Percentiles rank a stretch among this genome's conserved stretches.
Conservation (phyloP, 108 stramenopile genomes). For the Schizochytrium sp. region DNA sequence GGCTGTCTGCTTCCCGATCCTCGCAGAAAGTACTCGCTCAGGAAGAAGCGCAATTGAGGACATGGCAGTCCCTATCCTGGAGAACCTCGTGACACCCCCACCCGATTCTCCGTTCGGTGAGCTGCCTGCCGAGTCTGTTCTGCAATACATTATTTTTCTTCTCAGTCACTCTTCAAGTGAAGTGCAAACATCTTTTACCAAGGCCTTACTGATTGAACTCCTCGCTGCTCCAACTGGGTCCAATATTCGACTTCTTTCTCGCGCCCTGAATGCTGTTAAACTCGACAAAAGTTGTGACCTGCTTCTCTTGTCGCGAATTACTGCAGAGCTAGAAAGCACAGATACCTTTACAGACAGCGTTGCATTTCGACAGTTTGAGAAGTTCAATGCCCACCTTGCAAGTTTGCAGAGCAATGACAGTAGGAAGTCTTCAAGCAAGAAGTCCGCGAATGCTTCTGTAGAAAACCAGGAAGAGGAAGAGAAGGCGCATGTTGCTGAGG, state of each 20-base stretch:
- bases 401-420: neutral
- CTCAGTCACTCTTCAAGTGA: neutral
- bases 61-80: neutral
- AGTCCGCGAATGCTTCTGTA: neutral
- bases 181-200: neutral
- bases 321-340: neutral
- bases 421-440: neutral
- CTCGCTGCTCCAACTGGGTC: neutral
- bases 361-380: neutral
- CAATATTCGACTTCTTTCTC: neutral
- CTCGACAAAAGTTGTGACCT: neutral
- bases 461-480: neutral
- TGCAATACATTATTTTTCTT: constrained; percentile 17
- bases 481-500: neutral
- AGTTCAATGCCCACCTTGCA: constrained; percentile 4
- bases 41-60: constrained; percentile 35
- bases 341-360: constrained; percentile 7
- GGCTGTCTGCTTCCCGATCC: constrained; percentile 51
- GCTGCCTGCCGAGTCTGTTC: neutral
- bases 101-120: constrained; percentile 15
- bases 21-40: neutral
- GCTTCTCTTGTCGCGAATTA: neutral
- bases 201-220: neutral
- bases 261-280: neutral
- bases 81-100: neutral